Evolutionary conservation across 805 yeast species (phyloP), one percentile per base, ranked within the genome.

Genomic region (Myxozyma lipomycoides): DNA sequence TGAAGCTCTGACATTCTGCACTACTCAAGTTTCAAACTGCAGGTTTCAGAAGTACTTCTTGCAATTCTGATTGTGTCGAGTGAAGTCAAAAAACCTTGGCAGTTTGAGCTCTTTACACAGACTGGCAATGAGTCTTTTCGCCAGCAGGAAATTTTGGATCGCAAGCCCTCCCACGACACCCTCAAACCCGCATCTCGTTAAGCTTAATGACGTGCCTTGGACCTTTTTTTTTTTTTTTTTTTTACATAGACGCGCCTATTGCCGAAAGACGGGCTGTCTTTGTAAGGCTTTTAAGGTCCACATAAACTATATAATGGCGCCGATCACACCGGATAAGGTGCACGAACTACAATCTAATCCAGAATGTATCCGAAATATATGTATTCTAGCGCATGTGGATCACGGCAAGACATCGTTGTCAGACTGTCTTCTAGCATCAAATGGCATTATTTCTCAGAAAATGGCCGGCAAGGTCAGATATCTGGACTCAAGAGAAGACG

Each of bases 381-480:
- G 98, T 69, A 88, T 93, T 55, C 74, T 93, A 44, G 99, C 99
- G 0, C 99, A 93, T 69, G 98, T 93, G 22, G 99, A 93, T 67
- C 99, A 93, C 65, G 99, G 99, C 24, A 93, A 93, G 70, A 93
- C 99, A 0, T 87, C 98, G 1, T 73, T 93, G 28, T 85, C 95
- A 40, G 99, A 93, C 67, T 85, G 95, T 7, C 71, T 93, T 43
- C 71, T 93, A 36, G 98, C 98, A 23, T 84, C 96, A 34, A 93
- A 95, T 69, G 98, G 98, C 45, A 89, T 93, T 66, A 89, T 93
- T 40, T 91, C 98, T 0, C 95, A 85, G 60, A 76, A 91, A 64
- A 76, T 90, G 78, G 98, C 97, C 1, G 99, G 98, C 28, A 90
- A 89, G 64, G 89, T 93, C 46, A 73, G 98, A 54, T 93, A 84